phyloP scores from a whole-genome alignment of 1,284 basidiomycete species.

The Fomes fomentarius region DNA sequence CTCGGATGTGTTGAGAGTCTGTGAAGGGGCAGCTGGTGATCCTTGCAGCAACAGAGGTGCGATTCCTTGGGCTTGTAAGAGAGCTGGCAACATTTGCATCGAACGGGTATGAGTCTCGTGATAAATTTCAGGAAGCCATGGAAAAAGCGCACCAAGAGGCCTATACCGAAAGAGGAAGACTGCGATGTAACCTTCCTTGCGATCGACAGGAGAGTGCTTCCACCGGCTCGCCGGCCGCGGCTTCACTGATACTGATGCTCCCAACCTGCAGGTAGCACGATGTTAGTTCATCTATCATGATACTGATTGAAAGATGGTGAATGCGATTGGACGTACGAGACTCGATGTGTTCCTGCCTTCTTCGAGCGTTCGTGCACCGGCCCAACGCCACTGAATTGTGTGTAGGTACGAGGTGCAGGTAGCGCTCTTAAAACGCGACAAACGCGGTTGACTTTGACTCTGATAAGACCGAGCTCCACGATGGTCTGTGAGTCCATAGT shows the following conservation, averaged over 20 bases:
- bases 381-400: not conserved
- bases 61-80: not conserved
- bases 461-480: too few relatives aligned
- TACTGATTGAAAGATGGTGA: too few relatives aligned
- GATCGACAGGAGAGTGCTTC: not conserved
- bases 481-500: too few relatives aligned
- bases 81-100: not conserved
- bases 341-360: constrained; percentile 20
- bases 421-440: not conserved
- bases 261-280: not conserved
- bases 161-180: constrained; percentile 14
- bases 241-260: not conserved
- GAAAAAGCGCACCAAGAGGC: constrained; percentile 10
- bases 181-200: not conserved
- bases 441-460: too few relatives aligned
- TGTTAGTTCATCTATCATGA: too few relatives aligned
- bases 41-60: too few relatives aligned
- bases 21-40: not conserved
- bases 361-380: constrained; percentile 20
- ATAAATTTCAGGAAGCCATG: too few relatives aligned
- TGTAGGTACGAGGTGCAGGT: not conserved
- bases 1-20: not conserved
- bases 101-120: too few relatives aligned
- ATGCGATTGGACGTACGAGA: constrained; percentile 14
- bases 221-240: not conserved